Evolutionary conservation across 2,329 filamentous ascomycete species (phyloP).

Genomic region (Beauveria scarabaeidicola): DNA sequence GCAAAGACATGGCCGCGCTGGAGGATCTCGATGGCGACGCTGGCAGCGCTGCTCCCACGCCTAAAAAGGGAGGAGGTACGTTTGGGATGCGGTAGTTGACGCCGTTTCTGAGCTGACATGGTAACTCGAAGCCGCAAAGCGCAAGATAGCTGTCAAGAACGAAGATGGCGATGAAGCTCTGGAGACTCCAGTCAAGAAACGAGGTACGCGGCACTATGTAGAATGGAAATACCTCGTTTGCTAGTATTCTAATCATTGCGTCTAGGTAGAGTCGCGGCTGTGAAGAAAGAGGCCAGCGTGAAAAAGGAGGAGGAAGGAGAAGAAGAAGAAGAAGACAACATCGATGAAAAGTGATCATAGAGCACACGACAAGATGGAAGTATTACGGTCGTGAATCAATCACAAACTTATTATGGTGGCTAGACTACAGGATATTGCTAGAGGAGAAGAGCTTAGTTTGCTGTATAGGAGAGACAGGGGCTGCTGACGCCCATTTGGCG

Average conservation of each 20-base stretch:
- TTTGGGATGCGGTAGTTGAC: background rate
- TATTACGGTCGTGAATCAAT: background rate
- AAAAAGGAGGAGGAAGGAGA: background rate
- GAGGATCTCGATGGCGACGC: slow-evolving; percentile 18
- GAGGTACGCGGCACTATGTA: background rate
- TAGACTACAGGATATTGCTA: background rate
- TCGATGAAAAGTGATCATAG: background rate
- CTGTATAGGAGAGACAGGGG: background rate
- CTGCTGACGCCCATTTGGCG: background rate
- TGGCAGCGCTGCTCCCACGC: slow-evolving; percentile 1
- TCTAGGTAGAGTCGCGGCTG: background rate
- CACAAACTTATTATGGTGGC: background rate
- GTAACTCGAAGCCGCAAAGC: slow-evolving; percentile 10
- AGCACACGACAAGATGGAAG: background rate
- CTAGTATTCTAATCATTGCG: background rate
- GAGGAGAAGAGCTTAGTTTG: background rate
- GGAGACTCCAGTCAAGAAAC: slow-evolving; percentile 5
- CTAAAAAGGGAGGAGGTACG: slow-evolving; percentile 15
- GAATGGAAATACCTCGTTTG: too few species aligned
- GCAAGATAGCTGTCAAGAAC: slow-evolving; percentile 13
- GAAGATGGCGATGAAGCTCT: slow-evolving; percentile 5
- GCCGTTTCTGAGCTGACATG: background rate
- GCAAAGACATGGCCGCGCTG: slow-evolving; percentile 28
- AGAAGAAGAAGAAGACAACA: background rate
- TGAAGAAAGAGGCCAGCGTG: background rate